These are phyloP conservation scores for Penicillium atrosanguineum DNA, from an alignment of 495 filamentous ascomycete species.

Conservation along the genomic window DNA sequence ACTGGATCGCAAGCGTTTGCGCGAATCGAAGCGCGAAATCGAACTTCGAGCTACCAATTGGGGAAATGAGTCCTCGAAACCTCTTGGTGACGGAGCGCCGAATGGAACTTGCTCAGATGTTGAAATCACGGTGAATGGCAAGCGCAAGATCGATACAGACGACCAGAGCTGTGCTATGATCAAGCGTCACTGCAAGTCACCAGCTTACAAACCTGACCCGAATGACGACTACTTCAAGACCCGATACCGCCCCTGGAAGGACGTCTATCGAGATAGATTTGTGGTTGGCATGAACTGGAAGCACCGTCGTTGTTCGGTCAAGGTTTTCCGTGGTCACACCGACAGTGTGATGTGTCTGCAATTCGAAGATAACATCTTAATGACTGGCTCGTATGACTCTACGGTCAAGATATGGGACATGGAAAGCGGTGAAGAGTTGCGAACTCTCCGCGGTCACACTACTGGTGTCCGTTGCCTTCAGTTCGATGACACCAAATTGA, in stretches of 20 bases:
- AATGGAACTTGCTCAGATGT: conserved; percentile 19
- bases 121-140: conserved; percentile 26
- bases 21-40: conserved; percentile 84
- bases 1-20: conserved; percentile 80
- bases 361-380: conserved; percentile 89
- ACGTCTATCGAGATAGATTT: conserved; percentile 84
- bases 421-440: conserved; percentile 78
- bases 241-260: conserved; percentile 79
- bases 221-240: conserved; percentile 47
- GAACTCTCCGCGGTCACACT: conserved; percentile 78
- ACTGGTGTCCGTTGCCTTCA: conserved; percentile 83
- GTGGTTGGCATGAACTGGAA: conserved; percentile 96
- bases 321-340: conserved; percentile 79
- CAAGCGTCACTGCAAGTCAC: conserved; percentile 36
- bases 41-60: conserved; percentile 63
- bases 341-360: conserved; percentile 97
- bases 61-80: conserved; percentile 34
- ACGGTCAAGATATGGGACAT: conserved; percentile 97
- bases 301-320: conserved; percentile 79
- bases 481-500: conserved; percentile 88
- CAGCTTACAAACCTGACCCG: conserved; percentile 27
- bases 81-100: conserved; percentile 14
- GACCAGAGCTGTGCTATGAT: conserved; percentile 32
- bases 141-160: conserved; percentile 37
- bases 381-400: conserved; percentile 90